Evolutionary conservation across 768 basidiomycete genomes (phyloP).

Genomic region (Boletus speciosus): DNA sequence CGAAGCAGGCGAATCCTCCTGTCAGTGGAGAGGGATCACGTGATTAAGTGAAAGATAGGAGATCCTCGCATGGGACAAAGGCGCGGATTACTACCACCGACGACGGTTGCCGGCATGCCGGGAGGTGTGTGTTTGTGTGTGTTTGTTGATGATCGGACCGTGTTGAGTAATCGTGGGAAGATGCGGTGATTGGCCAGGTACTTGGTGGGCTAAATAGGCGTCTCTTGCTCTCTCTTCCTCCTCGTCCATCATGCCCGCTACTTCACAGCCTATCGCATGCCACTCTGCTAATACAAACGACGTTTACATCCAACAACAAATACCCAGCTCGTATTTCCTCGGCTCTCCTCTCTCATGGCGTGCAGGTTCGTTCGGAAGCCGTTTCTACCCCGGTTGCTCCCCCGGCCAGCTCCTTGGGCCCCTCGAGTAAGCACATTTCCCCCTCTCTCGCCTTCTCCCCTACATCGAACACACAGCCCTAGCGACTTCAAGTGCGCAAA

Average conservation of each 20-base stretch:
- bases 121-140: constrained; percentile 11
- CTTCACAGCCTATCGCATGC: constrained; percentile 46
- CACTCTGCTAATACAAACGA: constrained; percentile 9
- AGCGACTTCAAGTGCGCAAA: constrained; percentile 46
- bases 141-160: constrained; percentile 29
- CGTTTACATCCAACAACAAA: neutral
- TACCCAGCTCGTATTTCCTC: constrained; percentile 66
- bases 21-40: too few species aligned
- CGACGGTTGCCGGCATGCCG: constrained; percentile 24
- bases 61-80: too few species aligned
- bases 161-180: constrained; percentile 27
- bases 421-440: constrained; percentile 52
- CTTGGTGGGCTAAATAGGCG: constrained; percentile 29
- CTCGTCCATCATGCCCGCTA: constrained; percentile 31
- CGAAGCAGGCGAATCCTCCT: too few species aligned
- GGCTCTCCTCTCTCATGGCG: constrained; percentile 74
- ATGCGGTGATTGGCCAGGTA: constrained; percentile 11
- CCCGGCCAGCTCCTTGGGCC: constrained; percentile 59
- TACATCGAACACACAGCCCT: constrained; percentile 28
- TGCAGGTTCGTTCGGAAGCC: constrained; percentile 59
- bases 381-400: constrained; percentile 61
- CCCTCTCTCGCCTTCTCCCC: neutral
- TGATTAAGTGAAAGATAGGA: too few species aligned
- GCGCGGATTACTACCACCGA: too few species aligned
- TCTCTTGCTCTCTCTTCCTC: constrained; percentile 10